A percentile compares a stretch with the other conserved stretches of the same genome.
These are phyloP conservation scores for Phytophthora sojae DNA, from an alignment of 352 stramenopile species.

Conservation along the genomic window DNA sequence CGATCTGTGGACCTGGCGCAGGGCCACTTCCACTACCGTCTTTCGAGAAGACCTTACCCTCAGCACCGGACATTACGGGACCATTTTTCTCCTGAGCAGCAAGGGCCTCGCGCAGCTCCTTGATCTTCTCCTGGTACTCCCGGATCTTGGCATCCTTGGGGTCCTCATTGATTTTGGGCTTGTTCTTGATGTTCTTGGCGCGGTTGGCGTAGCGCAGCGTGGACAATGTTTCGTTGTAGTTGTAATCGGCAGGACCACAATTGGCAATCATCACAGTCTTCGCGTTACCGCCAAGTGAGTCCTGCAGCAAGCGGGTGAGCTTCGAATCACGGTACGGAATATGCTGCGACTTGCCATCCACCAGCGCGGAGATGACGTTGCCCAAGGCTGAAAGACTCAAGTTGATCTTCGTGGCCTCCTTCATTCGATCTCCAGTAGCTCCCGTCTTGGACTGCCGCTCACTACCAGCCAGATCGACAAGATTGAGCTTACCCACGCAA, in stretches of 20 bases:
- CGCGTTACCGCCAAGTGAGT: constrained; percentile 95
- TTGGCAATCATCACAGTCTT: constrained; percentile 99
- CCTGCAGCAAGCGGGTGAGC: constrained; percentile 87
- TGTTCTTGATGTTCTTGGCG: constrained; percentile 96
- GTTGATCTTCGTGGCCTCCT: constrained; percentile 95
- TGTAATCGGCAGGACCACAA: constrained; percentile 96
- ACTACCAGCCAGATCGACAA: constrained; percentile 96
- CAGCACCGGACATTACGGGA: constrained; percentile 6
- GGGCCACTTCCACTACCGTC: constrained; percentile 27
- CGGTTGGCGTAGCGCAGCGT: constrained; percentile 95
- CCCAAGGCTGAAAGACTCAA: constrained; percentile 77
- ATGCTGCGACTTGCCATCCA: constrained; percentile 92
- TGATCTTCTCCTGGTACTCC: constrained; percentile 73
- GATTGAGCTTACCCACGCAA: constrained; percentile 95
- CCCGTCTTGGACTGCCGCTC: constrained; percentile 95
- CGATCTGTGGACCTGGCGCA: constrained; percentile 51
- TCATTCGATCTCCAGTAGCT: constrained; percentile 91
- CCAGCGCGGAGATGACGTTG: constrained; percentile 87
- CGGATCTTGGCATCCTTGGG: constrained; percentile 75
- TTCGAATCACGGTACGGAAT: constrained; percentile 95
- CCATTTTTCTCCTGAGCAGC: constrained; percentile 67
- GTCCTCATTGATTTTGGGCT: constrained; percentile 94
- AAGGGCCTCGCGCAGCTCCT: constrained; percentile 58
- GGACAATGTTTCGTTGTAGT: constrained; percentile 95
- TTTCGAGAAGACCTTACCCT: constrained; percentile 29